A percentile compares a stretch with the other conserved stretches of the same genome.
Evolutionary conservation across 1,139 yeast genomes (phyloP).

Genomic region (Yamadazyma trypodendri): DNA sequence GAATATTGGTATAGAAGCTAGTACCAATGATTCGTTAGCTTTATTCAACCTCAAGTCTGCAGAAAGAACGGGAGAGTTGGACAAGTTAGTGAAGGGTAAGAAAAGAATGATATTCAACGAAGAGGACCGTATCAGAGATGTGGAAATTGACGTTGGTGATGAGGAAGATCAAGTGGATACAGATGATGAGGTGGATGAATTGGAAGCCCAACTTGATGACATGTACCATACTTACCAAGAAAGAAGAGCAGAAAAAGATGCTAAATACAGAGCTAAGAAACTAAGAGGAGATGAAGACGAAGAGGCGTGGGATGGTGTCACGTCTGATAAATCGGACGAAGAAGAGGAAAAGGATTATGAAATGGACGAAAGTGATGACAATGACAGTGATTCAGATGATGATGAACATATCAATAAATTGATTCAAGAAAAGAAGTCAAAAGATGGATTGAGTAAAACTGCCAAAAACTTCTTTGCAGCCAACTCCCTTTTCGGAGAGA

Average conservation of each 20-base stretch:
- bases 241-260: slow-evolving; percentile 73
- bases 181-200: slow-evolving; percentile 62
- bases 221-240: slow-evolving; percentile 80
- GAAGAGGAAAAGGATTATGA: slow-evolving; percentile 45
- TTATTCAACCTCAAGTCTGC: slow-evolving; percentile 81
- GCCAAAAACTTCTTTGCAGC: slow-evolving; percentile 76
- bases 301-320: slow-evolving; percentile 87
- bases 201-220: slow-evolving; percentile 77
- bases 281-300: slow-evolving; percentile 80
- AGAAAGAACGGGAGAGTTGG: slow-evolving; percentile 79
- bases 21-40: slow-evolving; percentile 75
- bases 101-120: slow-evolving; percentile 69
- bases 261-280: slow-evolving; percentile 74
- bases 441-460: slow-evolving; percentile 60
- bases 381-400: slow-evolving; percentile 52
- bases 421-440: slow-evolving; percentile 54
- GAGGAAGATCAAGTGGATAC: slow-evolving; percentile 42
- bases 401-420: slow-evolving; percentile 70
- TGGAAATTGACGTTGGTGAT: slow-evolving; percentile 47
- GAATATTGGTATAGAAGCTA: slow-evolving; percentile 93
- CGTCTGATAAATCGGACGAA: slow-evolving; percentile 40
- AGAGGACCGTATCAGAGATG: slow-evolving; percentile 53
- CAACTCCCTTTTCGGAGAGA: slow-evolving; percentile 71
- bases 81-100: slow-evolving; percentile 75
- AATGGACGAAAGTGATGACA: slow-evolving; percentile 38